These are phyloP conservation scores for Hymenoscyphus fraxineus DNA, from an alignment of 2,329 filamentous ascomycete species.

Conservation along the genomic window DNA sequence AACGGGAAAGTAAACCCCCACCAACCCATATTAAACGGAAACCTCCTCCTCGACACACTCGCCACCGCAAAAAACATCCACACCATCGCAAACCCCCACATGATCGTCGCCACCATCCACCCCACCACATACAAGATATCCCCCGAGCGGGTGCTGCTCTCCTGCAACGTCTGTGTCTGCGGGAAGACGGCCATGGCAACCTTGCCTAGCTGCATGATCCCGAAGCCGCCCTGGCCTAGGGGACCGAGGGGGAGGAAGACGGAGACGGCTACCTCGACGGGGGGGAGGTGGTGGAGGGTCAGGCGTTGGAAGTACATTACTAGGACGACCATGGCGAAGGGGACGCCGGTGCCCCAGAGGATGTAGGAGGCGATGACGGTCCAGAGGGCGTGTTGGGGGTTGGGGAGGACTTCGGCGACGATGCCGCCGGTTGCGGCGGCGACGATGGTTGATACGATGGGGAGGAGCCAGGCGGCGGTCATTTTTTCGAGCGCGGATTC, in stretches of 20 bases:
- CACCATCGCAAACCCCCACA: conserved; percentile 54
- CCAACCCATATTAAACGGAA: conserved; percentile 62
- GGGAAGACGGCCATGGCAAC: conserved; percentile 43
- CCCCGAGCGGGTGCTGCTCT: conserved; percentile 40
- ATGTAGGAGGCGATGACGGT: conserved; percentile 64
- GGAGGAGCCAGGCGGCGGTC: conserved; percentile 62
- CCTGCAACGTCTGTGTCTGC: conserved; percentile 33
- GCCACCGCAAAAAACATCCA: conserved; percentile 54
- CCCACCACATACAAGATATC: conserved; percentile 57
- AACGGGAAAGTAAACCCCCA: conserved; percentile 59
- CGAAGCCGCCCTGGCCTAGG: conserved; percentile 62
- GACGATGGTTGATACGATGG: conserved; percentile 64
- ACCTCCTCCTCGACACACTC: conserved; percentile 42
- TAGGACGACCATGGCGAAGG: conserved; percentile 58
- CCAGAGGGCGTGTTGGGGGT: conserved; percentile 51
- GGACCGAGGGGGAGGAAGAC: conserved; percentile 66
- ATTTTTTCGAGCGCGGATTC: conserved; percentile 51
- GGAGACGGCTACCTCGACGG: conserved; percentile 63
- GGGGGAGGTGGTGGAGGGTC: conserved; percentile 61
- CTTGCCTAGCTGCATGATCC: conserved; percentile 40
- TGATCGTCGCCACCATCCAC: conserved; percentile 47
- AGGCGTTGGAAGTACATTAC: conserved; percentile 68
- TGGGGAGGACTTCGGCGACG: conserved; percentile 56
- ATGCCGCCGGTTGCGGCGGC: conserved; percentile 62
- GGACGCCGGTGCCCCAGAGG: conserved; percentile 63